Evolutionary conservation across 2,329 filamentous ascomycete genomes (phyloP).

Genomic region (Mycocentrospora acerina): DNA sequence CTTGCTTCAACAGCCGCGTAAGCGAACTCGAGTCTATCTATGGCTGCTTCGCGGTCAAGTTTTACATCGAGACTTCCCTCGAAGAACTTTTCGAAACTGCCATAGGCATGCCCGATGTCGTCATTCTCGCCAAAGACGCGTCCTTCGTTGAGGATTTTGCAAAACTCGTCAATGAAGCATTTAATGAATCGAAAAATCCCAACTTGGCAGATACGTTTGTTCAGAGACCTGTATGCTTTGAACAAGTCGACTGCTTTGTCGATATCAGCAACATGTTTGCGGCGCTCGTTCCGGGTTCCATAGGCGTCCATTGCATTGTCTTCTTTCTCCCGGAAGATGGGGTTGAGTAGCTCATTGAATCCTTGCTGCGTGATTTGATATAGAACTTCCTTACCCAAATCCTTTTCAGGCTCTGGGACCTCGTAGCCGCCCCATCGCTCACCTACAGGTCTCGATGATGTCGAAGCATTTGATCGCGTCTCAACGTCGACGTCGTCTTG

Average conservation of each 20-base stretch:
- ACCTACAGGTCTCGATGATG: constrained; percentile 65
- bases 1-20: constrained; percentile 20
- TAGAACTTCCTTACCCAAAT: constrained; percentile 83
- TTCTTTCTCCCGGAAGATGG: constrained; percentile 80
- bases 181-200: constrained; percentile 33
- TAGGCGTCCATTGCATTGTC: constrained; percentile 70
- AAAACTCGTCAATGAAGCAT: constrained; percentile 24
- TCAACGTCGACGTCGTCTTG: constrained; percentile 72
- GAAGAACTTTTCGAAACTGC: constrained; percentile 9
- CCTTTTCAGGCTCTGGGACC: constrained; percentile 75
- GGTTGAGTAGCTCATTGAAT: constrained; percentile 88
- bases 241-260: constrained; percentile 22
- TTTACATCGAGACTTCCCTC: constrained; percentile 3
- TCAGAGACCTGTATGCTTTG: constrained; percentile 8
- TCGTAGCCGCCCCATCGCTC: constrained; percentile 78
- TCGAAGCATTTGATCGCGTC: constrained; percentile 69
- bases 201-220: constrained; percentile 18
- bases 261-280: constrained; percentile 19
- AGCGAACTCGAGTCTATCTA: constrained; percentile 6
- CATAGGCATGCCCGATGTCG: not conserved
- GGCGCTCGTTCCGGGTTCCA: constrained; percentile 32
- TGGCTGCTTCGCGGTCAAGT: constrained; percentile 6
- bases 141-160: constrained; percentile 11
- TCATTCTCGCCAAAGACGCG: not conserved
- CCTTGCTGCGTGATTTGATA: constrained; percentile 91